phyloP scores from a whole-genome alignment of 108 stramenopile genomes.

The Cyclotella atomus region DNA sequence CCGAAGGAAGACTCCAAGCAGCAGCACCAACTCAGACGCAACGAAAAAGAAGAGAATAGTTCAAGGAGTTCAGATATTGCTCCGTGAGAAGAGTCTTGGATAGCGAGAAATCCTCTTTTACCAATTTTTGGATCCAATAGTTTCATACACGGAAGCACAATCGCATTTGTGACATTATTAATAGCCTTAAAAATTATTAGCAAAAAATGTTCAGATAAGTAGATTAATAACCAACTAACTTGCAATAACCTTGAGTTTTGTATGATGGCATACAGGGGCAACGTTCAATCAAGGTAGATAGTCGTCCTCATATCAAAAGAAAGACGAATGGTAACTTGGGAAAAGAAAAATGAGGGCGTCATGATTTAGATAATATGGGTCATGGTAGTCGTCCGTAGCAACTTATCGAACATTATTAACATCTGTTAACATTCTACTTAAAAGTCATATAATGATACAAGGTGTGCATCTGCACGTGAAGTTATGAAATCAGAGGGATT shows the following conservation, averaged over 20 bases:
- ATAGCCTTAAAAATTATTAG: no score
- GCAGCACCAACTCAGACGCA: background rate
- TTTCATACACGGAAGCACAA: no score
- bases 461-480: conserved; percentile 31
- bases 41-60: conserved; percentile 12
- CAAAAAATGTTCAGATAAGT: background rate
- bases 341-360: no score
- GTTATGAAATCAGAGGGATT: conserved; percentile 39
- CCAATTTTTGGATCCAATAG: background rate
- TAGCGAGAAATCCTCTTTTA: background rate
- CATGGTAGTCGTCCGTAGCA: background rate
- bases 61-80: conserved; percentile 43
- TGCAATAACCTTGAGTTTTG: no score
- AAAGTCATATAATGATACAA: conserved; percentile 33
- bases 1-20: background rate
- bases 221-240: background rate
- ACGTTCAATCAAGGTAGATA: no score
- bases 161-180: no score
- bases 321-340: no score
- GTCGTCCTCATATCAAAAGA: no score
- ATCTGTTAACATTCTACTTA: conserved; percentile 21
- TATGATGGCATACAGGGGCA: no score
- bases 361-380: background rate
- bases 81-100: conserved; percentile 35
- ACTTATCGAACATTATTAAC: conserved; percentile 30